Percentiles rank a stretch among this genome's conserved stretches.
These are phyloP conservation scores for Chrysoporthe austroafricana DNA, from an alignment of 2,329 filamentous ascomycete species.

Conservation along the genomic window DNA sequence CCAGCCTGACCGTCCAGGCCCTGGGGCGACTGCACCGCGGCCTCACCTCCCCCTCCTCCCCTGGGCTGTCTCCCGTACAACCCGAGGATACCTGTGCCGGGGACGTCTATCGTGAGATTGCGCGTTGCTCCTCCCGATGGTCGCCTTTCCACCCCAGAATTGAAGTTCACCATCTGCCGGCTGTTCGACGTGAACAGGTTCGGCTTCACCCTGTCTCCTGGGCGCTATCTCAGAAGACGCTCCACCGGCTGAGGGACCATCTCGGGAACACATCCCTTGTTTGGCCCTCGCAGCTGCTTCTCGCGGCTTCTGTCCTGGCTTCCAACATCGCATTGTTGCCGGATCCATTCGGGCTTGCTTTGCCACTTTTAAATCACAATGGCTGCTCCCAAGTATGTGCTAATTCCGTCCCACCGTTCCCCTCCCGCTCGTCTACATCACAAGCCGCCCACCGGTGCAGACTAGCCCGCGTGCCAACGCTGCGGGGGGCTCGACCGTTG, in stretches of 20 bases:
- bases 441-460: not conserved
- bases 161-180: conserved; percentile 2
- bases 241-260: not conserved
- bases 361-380: conserved; percentile 9
- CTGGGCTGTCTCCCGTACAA: not conserved
- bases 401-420: too few relatives aligned
- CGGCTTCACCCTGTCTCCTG: conserved; percentile 5
- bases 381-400: conserved; percentile 21
- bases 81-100: not conserved
- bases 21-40: not conserved
- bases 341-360: not conserved
- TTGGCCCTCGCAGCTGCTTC: not conserved
- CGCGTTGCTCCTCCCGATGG: conserved; percentile 12
- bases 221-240: not conserved
- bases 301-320: conserved; percentile 2
- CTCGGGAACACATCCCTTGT: not conserved
- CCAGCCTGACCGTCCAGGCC: not conserved
- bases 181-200: not conserved
- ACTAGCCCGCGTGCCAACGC: not conserved
- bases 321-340: not conserved
- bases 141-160: not conserved
- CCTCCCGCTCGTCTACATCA: conserved; percentile 1
- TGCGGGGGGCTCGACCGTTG: not conserved
- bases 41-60: not conserved
- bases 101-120: not conserved